phyloP scores from a whole-genome alignment of 2,329 filamentous ascomycete species.

The Ascochyta fabae region DNA sequence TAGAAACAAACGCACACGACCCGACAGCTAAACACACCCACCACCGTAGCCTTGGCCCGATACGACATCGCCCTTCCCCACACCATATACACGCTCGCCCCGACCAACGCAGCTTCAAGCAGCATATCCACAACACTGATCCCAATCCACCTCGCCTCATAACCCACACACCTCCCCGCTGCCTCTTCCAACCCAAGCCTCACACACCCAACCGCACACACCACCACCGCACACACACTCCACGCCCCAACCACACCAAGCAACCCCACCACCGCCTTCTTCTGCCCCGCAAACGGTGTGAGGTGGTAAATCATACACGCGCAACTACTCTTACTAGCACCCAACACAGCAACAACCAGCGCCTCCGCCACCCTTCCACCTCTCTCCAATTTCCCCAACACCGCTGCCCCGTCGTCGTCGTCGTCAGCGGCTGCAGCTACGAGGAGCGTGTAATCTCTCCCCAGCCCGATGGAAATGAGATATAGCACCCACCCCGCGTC shows the following conservation, averaged over 20 bases:
- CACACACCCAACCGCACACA: constrained; percentile 8
- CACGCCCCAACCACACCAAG: constrained; percentile 12
- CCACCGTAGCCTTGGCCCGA: constrained; percentile 16
- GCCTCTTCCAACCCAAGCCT: not conserved
- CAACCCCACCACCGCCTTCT: not conserved
- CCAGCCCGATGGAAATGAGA: too few relatives aligned
- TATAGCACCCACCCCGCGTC: too few relatives aligned
- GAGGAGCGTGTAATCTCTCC: too few relatives aligned
- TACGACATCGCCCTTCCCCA: constrained; percentile 15
- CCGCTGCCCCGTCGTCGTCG: too few relatives aligned
- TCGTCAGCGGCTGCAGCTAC: too few relatives aligned
- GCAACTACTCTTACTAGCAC: too few relatives aligned
- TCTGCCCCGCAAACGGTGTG: constrained; percentile 16
- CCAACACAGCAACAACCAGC: too few relatives aligned
- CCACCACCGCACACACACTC: constrained; percentile 14
- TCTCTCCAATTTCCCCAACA: too few relatives aligned
- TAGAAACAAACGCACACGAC: not conserved
- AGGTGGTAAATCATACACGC: not conserved
- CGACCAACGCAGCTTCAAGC: constrained; percentile 21
- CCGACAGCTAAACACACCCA: constrained; percentile 20
- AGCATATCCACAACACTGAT: constrained; percentile 17
- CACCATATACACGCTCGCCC: constrained; percentile 15
- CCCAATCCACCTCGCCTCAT: constrained; percentile 18
- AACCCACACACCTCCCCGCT: not conserved
- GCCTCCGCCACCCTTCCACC: too few relatives aligned